Evolutionary conservation across 192 early-diverging fungal species (phyloP), one percentile per base, ranked within the genome.

Genomic region (Physocladia obscura): DNA sequence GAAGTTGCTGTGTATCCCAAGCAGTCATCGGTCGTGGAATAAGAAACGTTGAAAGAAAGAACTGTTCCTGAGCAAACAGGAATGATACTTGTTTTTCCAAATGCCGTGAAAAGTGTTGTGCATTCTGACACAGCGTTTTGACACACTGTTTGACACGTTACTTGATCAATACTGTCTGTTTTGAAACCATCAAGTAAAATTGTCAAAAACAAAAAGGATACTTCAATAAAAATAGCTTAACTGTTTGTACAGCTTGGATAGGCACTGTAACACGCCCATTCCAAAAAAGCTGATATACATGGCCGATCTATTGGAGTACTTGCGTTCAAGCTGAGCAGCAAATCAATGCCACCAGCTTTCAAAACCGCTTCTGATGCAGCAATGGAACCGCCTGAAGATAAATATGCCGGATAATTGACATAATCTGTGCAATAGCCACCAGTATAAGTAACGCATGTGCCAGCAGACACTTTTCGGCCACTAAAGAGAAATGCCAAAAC

Each of bases 331-430:
- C 11, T 27, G 8, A 62, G 40, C 15, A 62, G 40, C 13, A 62
- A 48, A 24, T 62, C 61, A 27, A 62, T 40, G 36, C 61, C 61
- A 2, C 61, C 40, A 26, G 36, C n/a, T 48, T 62, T 62, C 40
- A 62, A n/a, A 8, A 27, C 21, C 8, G 15, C 39, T 27, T 62
- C 61, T 29, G 19, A 8, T 0, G 17, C 29, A 24, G 36, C 61
- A 40, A 62, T 30, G 6, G 61, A 48, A 1, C 6, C 6, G 40
- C 29, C 40, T 13, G 30, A 13, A 39, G 61, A 11, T 6, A 62
- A 8, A 3, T 24, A 62, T 8, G 48, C 21, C 1, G 61, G 61
- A 40, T 62, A 48, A 40, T 62, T 62, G 39, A 62, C 29, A n/a
- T 24, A 48, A 13, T 62, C 15, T 15, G 61, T 17, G 40, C 61